These are phyloP conservation scores for Arachis monticola DNA, from an alignment of 331 rosid genomes.

Conservation along the genomic window DNA sequence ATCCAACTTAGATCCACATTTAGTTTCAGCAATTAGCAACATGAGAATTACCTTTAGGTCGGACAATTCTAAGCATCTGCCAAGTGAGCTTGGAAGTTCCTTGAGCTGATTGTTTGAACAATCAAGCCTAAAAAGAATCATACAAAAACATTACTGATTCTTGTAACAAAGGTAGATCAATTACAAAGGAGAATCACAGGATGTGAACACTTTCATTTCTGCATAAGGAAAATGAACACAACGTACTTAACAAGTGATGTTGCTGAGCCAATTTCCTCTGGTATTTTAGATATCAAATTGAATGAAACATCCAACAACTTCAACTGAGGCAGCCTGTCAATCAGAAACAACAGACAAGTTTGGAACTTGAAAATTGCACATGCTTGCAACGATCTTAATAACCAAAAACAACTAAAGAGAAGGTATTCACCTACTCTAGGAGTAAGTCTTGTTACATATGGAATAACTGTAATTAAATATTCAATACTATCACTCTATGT, in stretches of 20 bases:
- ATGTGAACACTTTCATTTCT: conserved; percentile 18
- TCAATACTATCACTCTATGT: background rate
- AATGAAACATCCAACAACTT: conserved; percentile 78
- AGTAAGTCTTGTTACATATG: background rate
- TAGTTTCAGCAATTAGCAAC: conserved; percentile 2
- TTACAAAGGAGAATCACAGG: conserved; percentile 1
- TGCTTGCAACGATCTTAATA: background rate
- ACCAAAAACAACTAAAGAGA: background rate
- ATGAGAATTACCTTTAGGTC: conserved; percentile 74
- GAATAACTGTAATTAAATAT: background rate
- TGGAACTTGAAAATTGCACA: background rate
- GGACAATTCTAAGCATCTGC: conserved; percentile 70
- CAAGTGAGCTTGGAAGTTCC: conserved; percentile 81
- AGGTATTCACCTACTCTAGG: background rate
- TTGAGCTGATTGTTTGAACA: conserved; percentile 80
- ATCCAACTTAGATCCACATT: conserved; percentile 4
- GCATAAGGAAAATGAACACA: conserved; percentile 19
- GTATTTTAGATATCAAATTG: conserved; percentile 60
- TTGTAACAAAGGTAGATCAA: background rate
- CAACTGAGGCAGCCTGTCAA: conserved; percentile 68
- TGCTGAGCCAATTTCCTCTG: conserved; percentile 84
- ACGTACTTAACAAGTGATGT: conserved; percentile 82
- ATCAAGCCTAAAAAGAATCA: conserved; percentile 66
- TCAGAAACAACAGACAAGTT: background rate
- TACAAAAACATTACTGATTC: conserved; percentile 15